These are phyloP conservation scores for Phytophthora meadii DNA, from an alignment of 352 stramenopile species.

Conservation along the genomic window DNA sequence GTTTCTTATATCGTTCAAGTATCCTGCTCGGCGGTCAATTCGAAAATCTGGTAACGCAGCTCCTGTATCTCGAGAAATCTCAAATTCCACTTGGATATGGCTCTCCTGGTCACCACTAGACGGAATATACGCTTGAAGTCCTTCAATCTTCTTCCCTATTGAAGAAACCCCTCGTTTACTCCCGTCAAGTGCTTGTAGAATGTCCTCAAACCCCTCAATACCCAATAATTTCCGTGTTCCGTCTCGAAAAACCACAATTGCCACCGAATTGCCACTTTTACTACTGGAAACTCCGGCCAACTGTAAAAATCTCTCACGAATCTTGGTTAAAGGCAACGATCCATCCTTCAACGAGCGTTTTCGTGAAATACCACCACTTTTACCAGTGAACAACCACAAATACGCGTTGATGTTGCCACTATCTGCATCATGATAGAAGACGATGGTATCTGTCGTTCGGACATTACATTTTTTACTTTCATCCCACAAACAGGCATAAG, in stretches of 20 bases:
- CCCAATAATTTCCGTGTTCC: slow-evolving; percentile 30
- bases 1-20: slow-evolving; percentile 12
- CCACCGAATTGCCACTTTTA: slow-evolving; percentile 15
- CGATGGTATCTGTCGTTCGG: slow-evolving; percentile 50
- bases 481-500: slow-evolving; percentile 34
- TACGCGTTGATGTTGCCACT: slow-evolving; percentile 15
- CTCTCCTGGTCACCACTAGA: slow-evolving; percentile 12
- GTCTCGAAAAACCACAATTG: slow-evolving; percentile 28
- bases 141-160: slow-evolving; percentile 21
- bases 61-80: slow-evolving; percentile 9
- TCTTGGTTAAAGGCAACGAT: slow-evolving; percentile 34
- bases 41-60: slow-evolving; percentile 24
- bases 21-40: slow-evolving; percentile 23
- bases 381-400: slow-evolving; percentile 61
- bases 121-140: slow-evolving; percentile 33
- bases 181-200: slow-evolving; percentile 20
- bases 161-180: slow-evolving; percentile 6
- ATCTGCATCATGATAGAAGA: slow-evolving; percentile 27
- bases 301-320: slow-evolving; percentile 55
- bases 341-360: slow-evolving; percentile 44
- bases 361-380: slow-evolving; percentile 49
- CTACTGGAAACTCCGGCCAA: slow-evolving; percentile 31
- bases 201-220: slow-evolving; percentile 31
- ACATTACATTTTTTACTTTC: slow-evolving; percentile 40
- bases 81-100: slow-evolving; percentile 30